These are phyloP conservation scores for Talaromyces sp. DNA, from an alignment of 2,329 filamentous ascomycete genomes.

Conservation along the genomic window DNA sequence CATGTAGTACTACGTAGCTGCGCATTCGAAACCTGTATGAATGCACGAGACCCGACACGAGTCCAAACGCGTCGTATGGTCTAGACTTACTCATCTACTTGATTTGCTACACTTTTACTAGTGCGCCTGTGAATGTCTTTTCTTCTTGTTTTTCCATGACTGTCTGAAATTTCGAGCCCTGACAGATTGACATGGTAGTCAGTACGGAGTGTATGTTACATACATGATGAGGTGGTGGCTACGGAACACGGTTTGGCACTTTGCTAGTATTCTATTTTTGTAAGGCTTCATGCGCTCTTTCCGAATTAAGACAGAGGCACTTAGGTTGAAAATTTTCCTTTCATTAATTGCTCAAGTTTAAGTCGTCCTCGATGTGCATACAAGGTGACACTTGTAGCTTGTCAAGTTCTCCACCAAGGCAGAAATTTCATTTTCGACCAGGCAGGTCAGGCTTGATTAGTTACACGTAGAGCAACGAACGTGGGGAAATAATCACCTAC, in stretches of 20 bases:
- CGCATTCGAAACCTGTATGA: background rate
- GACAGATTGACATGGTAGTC: background rate
- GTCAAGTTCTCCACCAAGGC: background rate
- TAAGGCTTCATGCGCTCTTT: background rate
- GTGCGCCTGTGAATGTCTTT: background rate
- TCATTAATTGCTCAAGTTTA: background rate
- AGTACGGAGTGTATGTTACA: background rate
- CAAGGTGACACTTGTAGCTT: background rate
- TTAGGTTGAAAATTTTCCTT: background rate
- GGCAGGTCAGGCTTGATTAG: background rate
- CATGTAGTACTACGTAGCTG: background rate
- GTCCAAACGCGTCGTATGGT: background rate
- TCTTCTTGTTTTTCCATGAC: background rate
- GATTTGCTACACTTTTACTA: background rate
- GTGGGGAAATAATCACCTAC: slow-evolving; percentile 1
- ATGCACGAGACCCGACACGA: slow-evolving; percentile 1
- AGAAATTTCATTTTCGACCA: background rate
- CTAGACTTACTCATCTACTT: background rate
- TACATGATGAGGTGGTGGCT: background rate
- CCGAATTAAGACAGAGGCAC: background rate
- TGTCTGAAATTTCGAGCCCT: background rate
- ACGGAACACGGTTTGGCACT: background rate
- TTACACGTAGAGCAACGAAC: background rate
- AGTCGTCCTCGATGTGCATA: background rate
- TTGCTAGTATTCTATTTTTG: background rate